Evolutionary conservation across 495 filamentous ascomycete species (phyloP).

Genomic region (Penicillium arizonense): DNA sequence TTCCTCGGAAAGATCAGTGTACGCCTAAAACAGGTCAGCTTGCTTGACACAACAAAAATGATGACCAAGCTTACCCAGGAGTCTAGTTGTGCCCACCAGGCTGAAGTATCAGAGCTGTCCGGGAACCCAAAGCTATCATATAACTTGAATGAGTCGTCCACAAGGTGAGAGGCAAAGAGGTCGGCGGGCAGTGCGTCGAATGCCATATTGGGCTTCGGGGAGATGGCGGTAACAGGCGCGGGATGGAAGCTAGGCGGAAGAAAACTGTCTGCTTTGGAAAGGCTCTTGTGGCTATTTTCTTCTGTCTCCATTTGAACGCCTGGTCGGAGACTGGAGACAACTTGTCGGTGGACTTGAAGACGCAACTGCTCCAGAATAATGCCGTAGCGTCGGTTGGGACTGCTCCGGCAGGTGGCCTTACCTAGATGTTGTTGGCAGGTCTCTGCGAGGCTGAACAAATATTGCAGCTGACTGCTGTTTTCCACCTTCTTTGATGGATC

Average conservation of each 20-base stretch:
- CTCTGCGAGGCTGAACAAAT: not conserved
- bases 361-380: slow-evolving; percentile 1
- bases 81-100: not conserved
- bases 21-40: not conserved
- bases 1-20: not conserved
- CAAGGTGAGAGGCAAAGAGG: not conserved
- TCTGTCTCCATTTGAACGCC: not conserved
- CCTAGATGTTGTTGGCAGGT: not conserved
- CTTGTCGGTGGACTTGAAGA: not conserved
- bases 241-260: not conserved
- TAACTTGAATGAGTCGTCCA: not conserved
- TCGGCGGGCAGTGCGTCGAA: not conserved
- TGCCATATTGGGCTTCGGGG: not conserved
- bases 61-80: not conserved
- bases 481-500: not conserved
- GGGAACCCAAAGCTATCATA: not conserved
- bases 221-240: not conserved
- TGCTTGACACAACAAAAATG: not conserved
- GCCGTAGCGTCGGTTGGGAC: not conserved
- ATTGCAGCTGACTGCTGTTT: not conserved
- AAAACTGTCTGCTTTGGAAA: not conserved
- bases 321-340: not conserved
- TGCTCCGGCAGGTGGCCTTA: not conserved
- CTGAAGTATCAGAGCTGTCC: not conserved
- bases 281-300: not conserved